phyloP scores from a whole-genome alignment of 306 rosid species.

The Canavalia gladiata region DNA sequence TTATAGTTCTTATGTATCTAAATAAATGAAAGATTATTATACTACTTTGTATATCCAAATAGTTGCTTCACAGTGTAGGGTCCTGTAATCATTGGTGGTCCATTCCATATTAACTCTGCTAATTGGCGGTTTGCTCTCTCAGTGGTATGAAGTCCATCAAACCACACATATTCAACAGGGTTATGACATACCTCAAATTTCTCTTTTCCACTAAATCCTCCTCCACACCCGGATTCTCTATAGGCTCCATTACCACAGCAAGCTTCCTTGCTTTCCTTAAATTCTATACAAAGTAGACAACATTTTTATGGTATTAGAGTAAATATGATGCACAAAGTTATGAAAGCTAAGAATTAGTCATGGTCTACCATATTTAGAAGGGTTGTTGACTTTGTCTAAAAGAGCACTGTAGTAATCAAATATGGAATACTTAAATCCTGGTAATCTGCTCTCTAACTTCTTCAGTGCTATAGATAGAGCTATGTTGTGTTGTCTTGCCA shows the following conservation, averaged over 20 bases:
- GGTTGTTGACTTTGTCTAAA: slow-evolving; percentile 34
- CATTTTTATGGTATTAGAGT: neutral
- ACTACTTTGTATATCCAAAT: slow-evolving; percentile 35
- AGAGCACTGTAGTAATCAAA: slow-evolving; percentile 19
- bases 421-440: slow-evolving; percentile 38
- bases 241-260: slow-evolving; percentile 61
- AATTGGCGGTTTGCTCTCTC: slow-evolving; percentile 48
- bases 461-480: slow-evolving; percentile 33
- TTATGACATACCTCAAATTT: slow-evolving; percentile 45
- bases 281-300: neutral
- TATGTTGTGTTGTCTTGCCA: slow-evolving; percentile 44
- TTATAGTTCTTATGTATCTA: neutral
- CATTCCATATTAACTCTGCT: slow-evolving; percentile 53
- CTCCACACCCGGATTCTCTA: slow-evolving; percentile 47
- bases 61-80: slow-evolving; percentile 52
- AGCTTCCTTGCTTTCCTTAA: slow-evolving; percentile 42
- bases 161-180: slow-evolving; percentile 51
- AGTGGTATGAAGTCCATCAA: slow-evolving; percentile 52
- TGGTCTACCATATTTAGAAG: slow-evolving; percentile 40
- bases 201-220: slow-evolving; percentile 41
- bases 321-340: neutral
- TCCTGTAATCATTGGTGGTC: slow-evolving; percentile 31
- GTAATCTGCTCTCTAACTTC: slow-evolving; percentile 30
- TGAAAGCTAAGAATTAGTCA: neutral
- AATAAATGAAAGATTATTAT: neutral